Evolutionary conservation across 148 eudicot genomes (phyloP).

Genomic region (Vaccinium darrowii): DNA sequence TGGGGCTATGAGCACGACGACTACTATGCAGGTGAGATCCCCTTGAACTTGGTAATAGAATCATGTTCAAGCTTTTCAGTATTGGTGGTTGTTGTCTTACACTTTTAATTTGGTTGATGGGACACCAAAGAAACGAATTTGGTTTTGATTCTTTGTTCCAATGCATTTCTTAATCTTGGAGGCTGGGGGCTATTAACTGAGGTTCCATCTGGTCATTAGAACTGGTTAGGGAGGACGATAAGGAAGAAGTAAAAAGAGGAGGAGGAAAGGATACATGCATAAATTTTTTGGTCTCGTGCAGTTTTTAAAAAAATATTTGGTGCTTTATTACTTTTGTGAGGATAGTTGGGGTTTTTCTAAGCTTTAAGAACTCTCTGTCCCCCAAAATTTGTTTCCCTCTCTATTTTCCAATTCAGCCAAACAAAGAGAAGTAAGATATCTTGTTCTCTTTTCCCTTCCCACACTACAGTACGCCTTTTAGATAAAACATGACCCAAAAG

Average conservation of each 20-base stretch:
- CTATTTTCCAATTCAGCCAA: background rate
- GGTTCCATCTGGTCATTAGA: background rate
- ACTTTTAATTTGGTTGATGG: background rate
- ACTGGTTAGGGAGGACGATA: background rate
- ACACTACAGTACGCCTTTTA: background rate
- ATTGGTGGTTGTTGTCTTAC: slow-evolving; percentile 6
- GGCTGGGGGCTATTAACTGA: no score
- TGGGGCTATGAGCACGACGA: slow-evolving; percentile 54
- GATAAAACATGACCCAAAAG: background rate
- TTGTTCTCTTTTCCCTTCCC: background rate
- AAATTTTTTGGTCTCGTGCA: background rate
- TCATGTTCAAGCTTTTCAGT: background rate
- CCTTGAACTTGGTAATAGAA: background rate
- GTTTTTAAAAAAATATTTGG: background rate
- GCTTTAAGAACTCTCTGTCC: background rate
- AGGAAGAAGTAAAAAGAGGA: background rate
- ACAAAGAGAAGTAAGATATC: background rate
- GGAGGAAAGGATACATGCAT: background rate
- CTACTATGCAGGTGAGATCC: slow-evolving; percentile 66
- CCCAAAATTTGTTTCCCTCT: background rate
- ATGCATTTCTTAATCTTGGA: background rate
- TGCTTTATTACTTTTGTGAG: background rate
- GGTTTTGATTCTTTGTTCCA: background rate
- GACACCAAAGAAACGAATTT: background rate
- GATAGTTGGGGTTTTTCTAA: background rate